These are phyloP conservation scores for Ehretia macrophylla DNA, from an alignment of 257 asterid species.

Conservation along the genomic window DNA sequence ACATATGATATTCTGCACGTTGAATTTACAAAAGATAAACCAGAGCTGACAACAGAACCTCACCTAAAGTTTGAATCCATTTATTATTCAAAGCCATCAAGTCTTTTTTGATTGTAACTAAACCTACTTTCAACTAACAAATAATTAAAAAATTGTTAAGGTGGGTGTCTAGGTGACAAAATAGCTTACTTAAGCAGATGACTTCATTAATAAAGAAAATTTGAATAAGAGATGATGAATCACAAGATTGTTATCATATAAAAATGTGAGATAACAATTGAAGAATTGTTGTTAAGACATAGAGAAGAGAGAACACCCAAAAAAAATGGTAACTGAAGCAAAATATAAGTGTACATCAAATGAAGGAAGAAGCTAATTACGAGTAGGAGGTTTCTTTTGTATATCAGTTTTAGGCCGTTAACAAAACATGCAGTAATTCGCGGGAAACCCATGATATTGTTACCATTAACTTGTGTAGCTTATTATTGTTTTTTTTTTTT, in stretches of 20 bases:
- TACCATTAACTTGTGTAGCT: too few species aligned
- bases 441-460: slow-evolving; percentile 50
- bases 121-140: slow-evolving; percentile 47
- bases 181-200: slow-evolving; percentile 23
- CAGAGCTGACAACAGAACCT: slow-evolving; percentile 39
- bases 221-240: slow-evolving; percentile 4
- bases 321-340: too few species aligned
- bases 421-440: slow-evolving; percentile 24
- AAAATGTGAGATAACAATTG: not conserved
- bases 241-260: not conserved
- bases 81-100: slow-evolving; percentile 40
- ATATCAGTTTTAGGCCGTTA: slow-evolving; percentile 12
- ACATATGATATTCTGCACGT: too few species aligned
- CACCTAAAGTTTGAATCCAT: slow-evolving; percentile 48
- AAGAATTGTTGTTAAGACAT: slow-evolving; percentile 1
- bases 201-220: slow-evolving; percentile 6
- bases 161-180: slow-evolving; percentile 35
- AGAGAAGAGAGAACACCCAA: not conserved
- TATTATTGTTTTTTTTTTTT: too few species aligned
- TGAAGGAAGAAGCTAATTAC: too few species aligned
- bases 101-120: slow-evolving; percentile 24
- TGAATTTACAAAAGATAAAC: slow-evolving; percentile 13
- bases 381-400: too few species aligned
- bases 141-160: slow-evolving; percentile 27
- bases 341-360: too few species aligned